These are phyloP conservation scores for Dactylella cylindrospora DNA, from an alignment of 2,329 filamentous ascomycete genomes.

Conservation along the genomic window DNA sequence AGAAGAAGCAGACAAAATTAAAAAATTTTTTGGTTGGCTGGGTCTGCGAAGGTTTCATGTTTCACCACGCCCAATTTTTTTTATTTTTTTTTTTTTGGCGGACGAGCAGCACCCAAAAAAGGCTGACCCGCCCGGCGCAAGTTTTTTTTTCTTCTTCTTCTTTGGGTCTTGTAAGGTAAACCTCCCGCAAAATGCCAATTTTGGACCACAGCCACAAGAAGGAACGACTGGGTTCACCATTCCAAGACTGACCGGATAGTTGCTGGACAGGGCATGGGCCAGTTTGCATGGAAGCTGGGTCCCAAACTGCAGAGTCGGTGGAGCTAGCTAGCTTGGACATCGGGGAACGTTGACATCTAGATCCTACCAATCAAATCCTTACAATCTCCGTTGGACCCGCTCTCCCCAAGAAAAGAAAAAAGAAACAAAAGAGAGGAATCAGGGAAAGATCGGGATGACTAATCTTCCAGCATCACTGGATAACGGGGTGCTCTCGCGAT, in stretches of 20 bases:
- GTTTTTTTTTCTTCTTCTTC: no score
- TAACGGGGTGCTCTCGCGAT: constrained; percentile 7
- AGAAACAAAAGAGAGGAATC: no score
- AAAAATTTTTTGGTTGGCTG: constrained; percentile 45
- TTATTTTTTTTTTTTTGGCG: background rate
- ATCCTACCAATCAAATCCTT: constrained; percentile 7
- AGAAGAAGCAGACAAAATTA: constrained; percentile 46
- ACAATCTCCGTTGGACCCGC: constrained; percentile 5
- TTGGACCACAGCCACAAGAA: no score
- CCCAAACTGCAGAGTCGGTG: constrained; percentile 4
- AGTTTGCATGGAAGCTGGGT: no score
- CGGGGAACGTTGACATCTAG: constrained; percentile 15
- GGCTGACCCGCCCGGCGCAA: background rate
- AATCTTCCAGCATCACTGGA: constrained; percentile 40
- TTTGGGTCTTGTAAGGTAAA: no score
- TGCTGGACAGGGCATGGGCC: no score
- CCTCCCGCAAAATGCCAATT: no score
- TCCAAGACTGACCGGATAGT: no score
- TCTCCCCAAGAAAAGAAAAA: no score
- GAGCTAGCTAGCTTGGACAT: constrained; percentile 9
- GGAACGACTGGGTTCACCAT: no score
- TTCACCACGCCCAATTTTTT: constrained; percentile 31
- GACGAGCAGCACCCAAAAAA: constrained; percentile 16
- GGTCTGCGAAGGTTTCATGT: constrained; percentile 36
- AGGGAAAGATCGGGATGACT: constrained; percentile 22